Conservation (phyloP, 257 asterid genomes). For the Scutellaria baicalensis region DNA sequence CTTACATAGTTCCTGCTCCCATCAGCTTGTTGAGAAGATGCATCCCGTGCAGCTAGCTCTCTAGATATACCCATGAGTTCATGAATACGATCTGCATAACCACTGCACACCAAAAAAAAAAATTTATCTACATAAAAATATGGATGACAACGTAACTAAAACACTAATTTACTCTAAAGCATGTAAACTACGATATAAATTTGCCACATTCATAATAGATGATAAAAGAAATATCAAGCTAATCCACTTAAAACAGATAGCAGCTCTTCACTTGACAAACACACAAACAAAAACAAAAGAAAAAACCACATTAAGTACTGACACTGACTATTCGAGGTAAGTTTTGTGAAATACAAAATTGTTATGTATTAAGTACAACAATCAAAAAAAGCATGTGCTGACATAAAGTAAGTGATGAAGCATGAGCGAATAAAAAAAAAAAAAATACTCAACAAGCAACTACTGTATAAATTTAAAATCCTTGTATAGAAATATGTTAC, state of each 20-base stretch:
- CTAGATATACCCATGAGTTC: slow-evolving; percentile 86
- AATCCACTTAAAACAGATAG: background rate
- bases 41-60: slow-evolving; percentile 64
- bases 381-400: background rate
- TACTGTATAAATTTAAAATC: background rate
- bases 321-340: background rate
- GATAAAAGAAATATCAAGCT: background rate
- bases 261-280: background rate
- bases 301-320: background rate
- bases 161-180: slow-evolving; percentile 5
- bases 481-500: background rate
- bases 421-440: background rate
- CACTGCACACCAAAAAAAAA: slow-evolving; percentile 54
- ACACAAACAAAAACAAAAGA: too few relatives aligned
- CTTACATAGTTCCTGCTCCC: slow-evolving; percentile 84
- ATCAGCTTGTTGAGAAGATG: slow-evolving; percentile 64
- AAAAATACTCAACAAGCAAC: background rate
- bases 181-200: background rate
- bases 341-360: slow-evolving; percentile 1
- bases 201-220: background rate
- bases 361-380: background rate
- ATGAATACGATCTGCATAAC: slow-evolving; percentile 97
- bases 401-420: slow-evolving; percentile 5
- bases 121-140: background rate
- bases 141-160: slow-evolving; percentile 1